phyloP scores from a whole-genome alignment of 495 filamentous ascomycete species.

The Aspergillus sparsus region DNA sequence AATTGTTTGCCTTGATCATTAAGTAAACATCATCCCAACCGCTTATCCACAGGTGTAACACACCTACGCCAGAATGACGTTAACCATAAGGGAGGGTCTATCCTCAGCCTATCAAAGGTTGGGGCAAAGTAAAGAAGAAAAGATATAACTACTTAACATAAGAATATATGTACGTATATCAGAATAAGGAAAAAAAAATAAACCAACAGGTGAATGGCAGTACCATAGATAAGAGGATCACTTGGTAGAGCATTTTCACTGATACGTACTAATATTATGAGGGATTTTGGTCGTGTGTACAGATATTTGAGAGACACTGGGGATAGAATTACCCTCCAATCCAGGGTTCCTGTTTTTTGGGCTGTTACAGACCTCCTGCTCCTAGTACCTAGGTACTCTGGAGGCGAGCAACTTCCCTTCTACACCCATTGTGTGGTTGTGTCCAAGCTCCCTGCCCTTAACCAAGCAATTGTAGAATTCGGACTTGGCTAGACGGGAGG shows the following conservation, averaged over 20 bases:
- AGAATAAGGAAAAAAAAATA: conserved; percentile 6
- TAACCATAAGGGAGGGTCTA: conserved; percentile 17
- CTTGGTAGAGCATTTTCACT: too few species aligned
- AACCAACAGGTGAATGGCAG: neutral
- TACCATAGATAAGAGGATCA: too few species aligned
- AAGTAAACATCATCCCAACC: neutral
- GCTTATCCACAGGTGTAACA: conserved; percentile 20
- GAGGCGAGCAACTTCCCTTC: too few species aligned
- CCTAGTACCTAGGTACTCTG: too few species aligned
- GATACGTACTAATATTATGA: neutral
- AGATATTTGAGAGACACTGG: neutral
- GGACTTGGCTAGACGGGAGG: conserved; percentile 5
- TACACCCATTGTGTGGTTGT: conserved; percentile 1
- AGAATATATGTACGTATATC: conserved; percentile 13
- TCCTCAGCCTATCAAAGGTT: neutral
- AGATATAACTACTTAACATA: too few species aligned
- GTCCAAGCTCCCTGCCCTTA: neutral
- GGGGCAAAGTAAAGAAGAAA: too few species aligned
- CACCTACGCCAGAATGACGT: conserved; percentile 27
- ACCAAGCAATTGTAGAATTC: neutral
- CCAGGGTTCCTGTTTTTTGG: neutral
- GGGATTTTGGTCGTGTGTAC: conserved; percentile 2
- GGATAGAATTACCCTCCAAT: conserved; percentile 9
- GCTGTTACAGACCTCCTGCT: neutral
- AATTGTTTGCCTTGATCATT: neutral